Evolutionary conservation across 2,329 filamentous ascomycete species (phyloP).

Genomic region (Colletotrichum sp.): DNA sequence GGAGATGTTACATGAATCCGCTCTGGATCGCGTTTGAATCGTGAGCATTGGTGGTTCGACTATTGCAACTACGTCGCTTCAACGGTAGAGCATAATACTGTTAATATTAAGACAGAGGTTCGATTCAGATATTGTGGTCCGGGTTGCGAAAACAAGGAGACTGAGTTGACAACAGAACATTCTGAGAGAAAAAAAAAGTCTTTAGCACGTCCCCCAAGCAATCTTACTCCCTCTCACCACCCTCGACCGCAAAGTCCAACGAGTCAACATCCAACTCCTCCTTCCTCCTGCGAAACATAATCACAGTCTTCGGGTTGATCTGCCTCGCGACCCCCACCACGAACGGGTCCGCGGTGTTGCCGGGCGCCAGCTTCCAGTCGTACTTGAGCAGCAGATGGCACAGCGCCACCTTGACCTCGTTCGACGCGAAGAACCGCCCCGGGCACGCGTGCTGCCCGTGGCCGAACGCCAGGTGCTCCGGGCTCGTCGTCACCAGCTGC

Average conservation of each 20-base stretch:
- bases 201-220: neutral
- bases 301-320: neutral
- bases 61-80: neutral
- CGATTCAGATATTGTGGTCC: neutral
- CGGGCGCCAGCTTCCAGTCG: neutral
- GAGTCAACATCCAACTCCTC: neutral
- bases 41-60: neutral
- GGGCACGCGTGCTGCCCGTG: constrained; percentile 33
- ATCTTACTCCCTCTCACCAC: neutral
- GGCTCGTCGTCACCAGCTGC: constrained; percentile 45
- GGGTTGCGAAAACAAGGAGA: neutral
- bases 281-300: neutral
- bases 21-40: neutral
- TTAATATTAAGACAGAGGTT: neutral
- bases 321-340: neutral
- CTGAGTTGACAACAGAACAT: neutral
- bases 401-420: neutral
- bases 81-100: neutral
- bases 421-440: neutral
- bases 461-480: constrained; percentile 39
- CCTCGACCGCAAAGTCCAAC: neutral
- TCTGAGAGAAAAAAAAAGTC: neutral
- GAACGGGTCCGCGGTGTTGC: neutral
- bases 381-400: neutral
- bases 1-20: neutral